Conservation (phyloP, 768 basidiomycete species). For the Suillus placidus region DNA sequence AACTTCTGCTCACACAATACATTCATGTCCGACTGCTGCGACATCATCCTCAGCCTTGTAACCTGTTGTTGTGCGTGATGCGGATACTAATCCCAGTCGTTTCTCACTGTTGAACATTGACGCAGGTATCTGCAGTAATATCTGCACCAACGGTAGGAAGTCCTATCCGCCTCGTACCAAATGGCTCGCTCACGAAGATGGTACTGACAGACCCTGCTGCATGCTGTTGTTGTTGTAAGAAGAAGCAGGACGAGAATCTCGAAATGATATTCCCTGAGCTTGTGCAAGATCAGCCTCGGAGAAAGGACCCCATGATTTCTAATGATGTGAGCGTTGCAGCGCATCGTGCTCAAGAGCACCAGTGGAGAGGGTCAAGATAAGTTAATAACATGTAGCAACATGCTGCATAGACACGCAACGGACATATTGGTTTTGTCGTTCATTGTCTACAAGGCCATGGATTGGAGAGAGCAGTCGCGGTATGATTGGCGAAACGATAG, state of each 20-base stretch:
- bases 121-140: not conserved
- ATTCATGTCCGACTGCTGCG: slow-evolving; percentile 23
- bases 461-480: not conserved
- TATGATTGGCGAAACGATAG: not conserved
- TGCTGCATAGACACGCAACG: not conserved
- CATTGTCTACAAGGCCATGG: not conserved
- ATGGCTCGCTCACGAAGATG: not conserved
- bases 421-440: not conserved
- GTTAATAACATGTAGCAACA: no score
- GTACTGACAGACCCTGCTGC: slow-evolving; percentile 12
- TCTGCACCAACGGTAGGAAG: not conserved
- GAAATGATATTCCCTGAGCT: slow-evolving; percentile 7
- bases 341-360: not conserved
- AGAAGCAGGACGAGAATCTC: slow-evolving; percentile 8
- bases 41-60: slow-evolving; percentile 21
- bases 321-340: no score
- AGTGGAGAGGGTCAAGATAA: slow-evolving; percentile 1
- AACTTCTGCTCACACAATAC: not conserved
- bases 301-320: slow-evolving; percentile 17
- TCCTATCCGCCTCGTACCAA: not conserved
- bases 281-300: slow-evolving; percentile 22
- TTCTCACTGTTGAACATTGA: slow-evolving; percentile 18
- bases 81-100: slow-evolving; percentile 4
- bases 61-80: slow-evolving; percentile 19
- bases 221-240: slow-evolving; percentile 22